Base-by-base conservation (phyloP, 2,329 filamentous ascomycete species). In the Drechslerella dactyloides region DNA sequence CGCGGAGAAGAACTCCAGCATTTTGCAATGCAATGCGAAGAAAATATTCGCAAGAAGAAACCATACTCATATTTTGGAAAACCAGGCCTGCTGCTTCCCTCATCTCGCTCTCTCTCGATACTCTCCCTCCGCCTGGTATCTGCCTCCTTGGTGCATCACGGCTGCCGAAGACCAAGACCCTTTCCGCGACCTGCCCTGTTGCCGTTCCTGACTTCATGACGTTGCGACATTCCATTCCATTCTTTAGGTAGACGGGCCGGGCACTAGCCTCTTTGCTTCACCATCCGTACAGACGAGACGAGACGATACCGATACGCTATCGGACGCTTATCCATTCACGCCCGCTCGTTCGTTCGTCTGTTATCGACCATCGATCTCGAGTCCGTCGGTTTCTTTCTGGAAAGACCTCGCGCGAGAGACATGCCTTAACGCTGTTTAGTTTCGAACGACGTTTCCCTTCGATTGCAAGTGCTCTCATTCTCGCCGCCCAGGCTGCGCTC, bases 161-260 rank as follows among this genome's bases (percentile, higher is more conserved):
- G n/a, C 42, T 60, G 15, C 58, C 37, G 50, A 56, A 50, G 21
- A n/a, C n/a, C n/a, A n/a, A n/a, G n/a, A n/a, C n/a, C 53, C 40
- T 53, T 54, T 53, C 17, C 50, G 44, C 40, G 24, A 48, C 50
- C 19, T 46, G 33, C 56, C 52, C 24, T 60, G 35, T 37, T 58
- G 56, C 46, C 50, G 59, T 61, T 72, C 68, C 68, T 63, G 60
- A 61, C 58, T 62, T 44, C 13, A 63, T 50, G 59, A 72, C 64
- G 68, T 57, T 61, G 42, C 60, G 60, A 57, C 55, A 72, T 65
- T 70, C 46, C 30, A 70, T 70, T 72, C 55, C 68, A 72, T 72
- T 72, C 68, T 64, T 65, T 65, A 60, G 60, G 54, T 72, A 72
- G 68, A 72, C 68, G 60, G 66, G 58, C 48, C 61, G 50, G 65